Conservation (phyloP, 176 grass and related monocot species). For the Oryza glaberrima region DNA sequence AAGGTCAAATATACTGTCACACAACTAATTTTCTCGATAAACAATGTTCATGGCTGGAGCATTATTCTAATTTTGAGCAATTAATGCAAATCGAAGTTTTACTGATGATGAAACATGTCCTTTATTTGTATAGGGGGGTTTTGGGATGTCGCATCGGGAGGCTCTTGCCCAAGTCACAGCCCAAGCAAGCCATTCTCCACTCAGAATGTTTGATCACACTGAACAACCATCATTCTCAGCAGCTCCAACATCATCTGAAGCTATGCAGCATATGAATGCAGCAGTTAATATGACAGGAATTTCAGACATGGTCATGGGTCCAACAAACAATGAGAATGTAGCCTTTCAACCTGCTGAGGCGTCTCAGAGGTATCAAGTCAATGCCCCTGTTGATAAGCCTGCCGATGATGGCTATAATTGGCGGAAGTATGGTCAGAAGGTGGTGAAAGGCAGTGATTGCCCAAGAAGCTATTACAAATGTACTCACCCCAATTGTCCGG, state of each 20-base stretch:
- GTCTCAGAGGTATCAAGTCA: conserved; percentile 62
- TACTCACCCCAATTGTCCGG: conserved; percentile 76
- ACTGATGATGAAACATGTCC: conserved; percentile 3
- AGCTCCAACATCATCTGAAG: conserved; percentile 51
- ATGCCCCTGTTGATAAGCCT: conserved; percentile 76
- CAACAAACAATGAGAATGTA: conserved; percentile 53
- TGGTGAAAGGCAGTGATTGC: conserved; percentile 90
- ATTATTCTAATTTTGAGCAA: conserved; percentile 22
- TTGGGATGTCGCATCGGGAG: conserved; percentile 74
- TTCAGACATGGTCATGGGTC: conserved; percentile 29
- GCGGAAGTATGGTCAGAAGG: conserved; percentile 95
- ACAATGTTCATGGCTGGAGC: background rate
- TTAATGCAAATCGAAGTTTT: conserved; percentile 16
- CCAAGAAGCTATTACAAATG: conserved; percentile 90
- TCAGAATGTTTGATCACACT: conserved; percentile 60
- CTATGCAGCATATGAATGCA: conserved; percentile 47
- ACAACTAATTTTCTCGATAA: background rate
- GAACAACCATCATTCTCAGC: conserved; percentile 64
- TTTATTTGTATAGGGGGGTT: conserved; percentile 59
- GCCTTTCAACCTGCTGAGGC: conserved; percentile 52
- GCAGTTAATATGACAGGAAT: conserved; percentile 36
- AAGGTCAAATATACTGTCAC: conserved; percentile 13
- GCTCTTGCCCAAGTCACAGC: conserved; percentile 72
- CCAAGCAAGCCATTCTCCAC: conserved; percentile 69
- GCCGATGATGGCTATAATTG: conserved; percentile 90